These are phyloP conservation scores for Russula foetens DNA, from an alignment of 768 basidiomycete species.

Conservation along the genomic window DNA sequence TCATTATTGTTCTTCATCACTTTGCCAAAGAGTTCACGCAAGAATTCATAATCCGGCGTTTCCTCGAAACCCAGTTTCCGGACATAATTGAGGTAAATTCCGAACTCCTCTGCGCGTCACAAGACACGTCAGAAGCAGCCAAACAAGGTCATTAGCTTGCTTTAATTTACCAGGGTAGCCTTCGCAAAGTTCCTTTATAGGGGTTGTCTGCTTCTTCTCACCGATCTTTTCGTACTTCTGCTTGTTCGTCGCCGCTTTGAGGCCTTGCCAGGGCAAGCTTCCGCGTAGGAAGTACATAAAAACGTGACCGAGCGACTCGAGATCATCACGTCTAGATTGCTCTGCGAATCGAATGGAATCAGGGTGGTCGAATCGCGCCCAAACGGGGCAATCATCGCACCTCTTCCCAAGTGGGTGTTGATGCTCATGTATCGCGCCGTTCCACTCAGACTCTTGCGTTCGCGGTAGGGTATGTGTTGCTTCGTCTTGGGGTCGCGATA, in stretches of 20 bases:
- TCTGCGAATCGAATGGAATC: constrained; percentile 46
- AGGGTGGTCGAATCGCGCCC: constrained; percentile 4
- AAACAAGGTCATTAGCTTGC: neutral
- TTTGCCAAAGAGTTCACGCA: constrained; percentile 91
- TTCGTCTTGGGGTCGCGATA: constrained; percentile 99
- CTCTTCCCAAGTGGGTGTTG: constrained; percentile 96
- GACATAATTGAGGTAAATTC: constrained; percentile 98
- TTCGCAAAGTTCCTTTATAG: constrained; percentile 94
- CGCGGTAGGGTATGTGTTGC: constrained; percentile 98
- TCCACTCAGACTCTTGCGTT: constrained; percentile 93
- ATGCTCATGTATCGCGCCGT: constrained; percentile 99
- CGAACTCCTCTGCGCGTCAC: constrained; percentile 76
- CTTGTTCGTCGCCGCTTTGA: constrained; percentile 99
- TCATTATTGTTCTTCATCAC: constrained; percentile 89
- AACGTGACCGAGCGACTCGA: constrained; percentile 98
- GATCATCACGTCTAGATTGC: constrained; percentile 90
- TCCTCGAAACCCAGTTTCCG: constrained; percentile 99
- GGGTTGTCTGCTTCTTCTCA: constrained; percentile 98
- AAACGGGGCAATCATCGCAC: constrained; percentile 34
- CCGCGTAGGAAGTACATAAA: constrained; percentile 99
- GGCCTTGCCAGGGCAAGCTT: constrained; percentile 96
- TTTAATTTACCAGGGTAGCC: constrained; percentile 74
- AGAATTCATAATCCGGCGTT: constrained; percentile 97
- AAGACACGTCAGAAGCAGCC: neutral
- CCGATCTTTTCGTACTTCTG: constrained; percentile 99